Conservation (phyloP, 1,284 basidiomycete genomes). For the Hymenochaete sp. region DNA sequence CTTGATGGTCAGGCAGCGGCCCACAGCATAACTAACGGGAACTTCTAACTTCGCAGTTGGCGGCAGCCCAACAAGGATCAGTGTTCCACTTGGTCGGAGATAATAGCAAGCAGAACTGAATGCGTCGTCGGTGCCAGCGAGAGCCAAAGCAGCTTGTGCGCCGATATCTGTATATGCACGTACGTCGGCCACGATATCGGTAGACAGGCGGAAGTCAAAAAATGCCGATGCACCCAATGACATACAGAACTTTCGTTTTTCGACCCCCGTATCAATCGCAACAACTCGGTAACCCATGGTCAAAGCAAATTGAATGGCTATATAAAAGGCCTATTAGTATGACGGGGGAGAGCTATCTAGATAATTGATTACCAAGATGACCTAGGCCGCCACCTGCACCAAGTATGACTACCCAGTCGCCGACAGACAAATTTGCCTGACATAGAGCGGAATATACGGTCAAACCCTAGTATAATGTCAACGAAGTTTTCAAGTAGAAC, state of each 20-base stretch:
- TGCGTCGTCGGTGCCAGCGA: slow-evolving; percentile 43
- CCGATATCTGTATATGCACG: slow-evolving; percentile 65
- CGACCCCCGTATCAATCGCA: slow-evolving; percentile 70
- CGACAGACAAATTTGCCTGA: slow-evolving; percentile 58
- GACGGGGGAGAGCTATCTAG: neutral
- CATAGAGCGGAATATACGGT: slow-evolving; percentile 84
- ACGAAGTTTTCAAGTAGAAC: slow-evolving; percentile 6
- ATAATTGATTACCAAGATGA: slow-evolving; percentile 40
- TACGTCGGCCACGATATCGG: slow-evolving; percentile 55
- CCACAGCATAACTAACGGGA: slow-evolving; percentile 71
- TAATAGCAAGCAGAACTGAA: slow-evolving; percentile 70
- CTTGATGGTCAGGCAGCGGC: slow-evolving; percentile 19
- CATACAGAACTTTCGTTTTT: slow-evolving; percentile 63
- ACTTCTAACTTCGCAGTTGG: slow-evolving; percentile 50
- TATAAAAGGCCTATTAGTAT: neutral
- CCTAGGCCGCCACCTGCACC: slow-evolving; percentile 73
- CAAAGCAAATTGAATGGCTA: slow-evolving; percentile 70
- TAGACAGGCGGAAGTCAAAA: slow-evolving; percentile 68
- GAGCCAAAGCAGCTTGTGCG: slow-evolving; percentile 68
- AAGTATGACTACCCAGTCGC: slow-evolving; percentile 76
- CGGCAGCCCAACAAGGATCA: slow-evolving; percentile 74
- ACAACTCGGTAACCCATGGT: slow-evolving; percentile 72
- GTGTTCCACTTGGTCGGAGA: slow-evolving; percentile 49
- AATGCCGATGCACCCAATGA: slow-evolving; percentile 71
- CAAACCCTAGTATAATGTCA: slow-evolving; percentile 41